Evolutionary conservation across 805 yeast species (phyloP), one percentile per base, ranked within the genome.

Genomic region (Kodamaea sagamina): DNA sequence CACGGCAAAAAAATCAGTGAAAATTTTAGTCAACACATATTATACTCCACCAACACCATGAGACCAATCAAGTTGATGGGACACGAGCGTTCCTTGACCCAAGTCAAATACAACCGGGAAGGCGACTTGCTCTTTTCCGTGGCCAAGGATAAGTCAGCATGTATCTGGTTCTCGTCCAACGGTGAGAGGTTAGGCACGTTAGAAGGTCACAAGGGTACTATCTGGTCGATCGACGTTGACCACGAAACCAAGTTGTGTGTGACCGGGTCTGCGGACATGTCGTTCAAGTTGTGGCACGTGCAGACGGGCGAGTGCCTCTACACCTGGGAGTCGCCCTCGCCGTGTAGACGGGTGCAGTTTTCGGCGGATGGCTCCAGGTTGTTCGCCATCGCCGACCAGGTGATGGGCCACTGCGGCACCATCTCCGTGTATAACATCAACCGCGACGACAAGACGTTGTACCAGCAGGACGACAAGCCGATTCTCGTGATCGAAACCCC

Each of bases 151-250:
- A 77, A 78, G 55, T 80, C 82, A 9, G 96, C 95, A 1, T 84
- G 90, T 36, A 84, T 92, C 48, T 95, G 98, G 97, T 93, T 79
- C 68, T 81, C 97, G 22, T 82, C 86, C 50, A 92, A 90, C 64
- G 99, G 99, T 57, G 99, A 93, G 71, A 81, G 98, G 66, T 68
- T 93, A 46, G 99, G 99, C 39, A 93, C 99, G 47, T 79, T 88
- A 53, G 81, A 71, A 44, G 75, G 75, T 28, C 98, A 93, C 65
- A 76, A 77, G 46, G 99, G 99, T 82, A 86, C 97, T 42, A 84
- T 93, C 57, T 89, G 95, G 93, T 83, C 96, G 25, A 83, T 93
- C 51, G 98, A 90, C 63, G 84, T 89, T 36, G 93, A 88, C 63
- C 65, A 71, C 31, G 75, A 77, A 44, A 75, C 92, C n/a, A 72